phyloP scores from a whole-genome alignment of 139 green algal genomes.

The Dunaliella primolecta region DNA sequence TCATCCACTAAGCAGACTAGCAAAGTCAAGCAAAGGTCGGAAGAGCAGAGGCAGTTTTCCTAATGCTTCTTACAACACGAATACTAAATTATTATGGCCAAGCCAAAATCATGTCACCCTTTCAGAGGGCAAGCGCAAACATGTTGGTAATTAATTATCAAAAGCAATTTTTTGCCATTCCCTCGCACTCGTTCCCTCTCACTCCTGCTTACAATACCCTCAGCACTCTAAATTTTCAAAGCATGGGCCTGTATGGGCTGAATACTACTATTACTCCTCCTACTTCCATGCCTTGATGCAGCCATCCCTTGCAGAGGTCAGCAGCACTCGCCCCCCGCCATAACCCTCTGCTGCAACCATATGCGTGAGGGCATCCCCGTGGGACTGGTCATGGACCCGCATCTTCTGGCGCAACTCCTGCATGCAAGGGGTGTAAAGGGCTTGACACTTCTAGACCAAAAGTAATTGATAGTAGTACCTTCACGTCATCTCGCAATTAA shows the following conservation, averaged over 20 bases:
- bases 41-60: no score
- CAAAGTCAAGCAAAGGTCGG: no score
- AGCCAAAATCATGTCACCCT: no score
- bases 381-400: constrained; percentile 45
- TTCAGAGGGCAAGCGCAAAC: neutral
- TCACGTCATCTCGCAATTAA: no score
- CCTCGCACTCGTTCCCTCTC: neutral
- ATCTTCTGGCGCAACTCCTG: constrained; percentile 30
- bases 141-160: neutral
- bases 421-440: no score
- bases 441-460: no score
- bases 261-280: no score
- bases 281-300: constrained; percentile 85
- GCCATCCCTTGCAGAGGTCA: constrained; percentile 70
- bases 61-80: no score
- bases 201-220: neutral
- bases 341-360: constrained; percentile 43
- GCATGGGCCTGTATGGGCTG: no score
- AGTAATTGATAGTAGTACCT: no score
- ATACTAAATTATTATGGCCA: no score
- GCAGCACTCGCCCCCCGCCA: constrained; percentile 51
- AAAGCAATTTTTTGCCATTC: neutral
- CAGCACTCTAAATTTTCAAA: neutral
- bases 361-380: constrained; percentile 58
- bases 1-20: no score